Evolutionary conservation across 2,329 filamentous ascomycete genomes (phyloP), one percentile per base, ranked within the genome.

Genomic region (Fusarium continuum): DNA sequence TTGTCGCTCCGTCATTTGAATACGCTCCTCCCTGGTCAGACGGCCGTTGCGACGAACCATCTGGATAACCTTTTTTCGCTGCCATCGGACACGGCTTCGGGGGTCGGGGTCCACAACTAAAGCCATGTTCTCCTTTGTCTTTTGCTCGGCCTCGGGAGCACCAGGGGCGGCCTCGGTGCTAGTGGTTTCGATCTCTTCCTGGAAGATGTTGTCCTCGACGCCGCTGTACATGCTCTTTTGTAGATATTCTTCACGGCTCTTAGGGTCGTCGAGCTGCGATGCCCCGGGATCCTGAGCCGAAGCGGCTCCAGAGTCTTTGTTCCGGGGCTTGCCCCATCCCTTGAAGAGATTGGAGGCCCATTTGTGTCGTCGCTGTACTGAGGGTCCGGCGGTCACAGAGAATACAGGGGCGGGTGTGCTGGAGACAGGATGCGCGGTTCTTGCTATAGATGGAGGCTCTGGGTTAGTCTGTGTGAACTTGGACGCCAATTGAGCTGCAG

Each of bases 41-140:
- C 67, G 56, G 49, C 78, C 80, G 41, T 89, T 82, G 60, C 85
- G 85, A 47, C 83, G 84, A 43, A 97, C 83, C 75, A 90, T 86
- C 67, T 90, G 87, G 51, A 94, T 90, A 34, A 96, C 86, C 83
- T 93, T 92, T 77, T 90, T 92, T 70, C 91, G 85, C 79, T 96
- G 88, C 87, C 91, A 97, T 55, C 88, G 84, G 49, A 88, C 80
- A 55, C 93, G 86, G 54, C 83, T 83, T 38, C 83, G 78, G 14
- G 93, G 93, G 67, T 90, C 85, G 6, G 95, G 95, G 75, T 97
- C 90, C 40, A 92, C 78, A 23, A 85, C 84, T 53, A 84, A 80
- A 52, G 85, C 83, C 80, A 91, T 85, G 67, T 83, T 83, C 31
- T 82, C 80, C 31, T 70, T 72, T 22, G 77, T 77, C 65, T 78